These are phyloP conservation scores for Selaginella tamariscina DNA, from an alignment of 75 land plant genomes.

Conservation along the genomic window DNA sequence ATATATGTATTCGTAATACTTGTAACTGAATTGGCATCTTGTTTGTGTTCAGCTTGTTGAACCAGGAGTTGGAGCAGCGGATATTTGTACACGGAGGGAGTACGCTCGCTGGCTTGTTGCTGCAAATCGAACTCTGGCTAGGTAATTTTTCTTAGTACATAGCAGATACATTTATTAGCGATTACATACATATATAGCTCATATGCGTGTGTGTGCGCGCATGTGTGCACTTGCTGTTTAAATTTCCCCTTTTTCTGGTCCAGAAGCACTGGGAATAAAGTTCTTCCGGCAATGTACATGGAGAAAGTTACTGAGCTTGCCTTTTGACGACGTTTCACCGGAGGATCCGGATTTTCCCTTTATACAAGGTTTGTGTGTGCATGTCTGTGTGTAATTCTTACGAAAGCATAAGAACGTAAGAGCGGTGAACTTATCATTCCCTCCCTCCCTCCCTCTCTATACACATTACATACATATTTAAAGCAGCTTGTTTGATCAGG, in stretches of 20 bases:
- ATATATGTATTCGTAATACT: too few relatives aligned
- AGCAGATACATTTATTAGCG: too few relatives aligned
- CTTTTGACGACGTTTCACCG: slow-evolving; percentile 83
- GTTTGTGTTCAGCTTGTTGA: slow-evolving; percentile 64
- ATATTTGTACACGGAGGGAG: slow-evolving; percentile 76
- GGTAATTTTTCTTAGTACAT: slow-evolving; percentile 35
- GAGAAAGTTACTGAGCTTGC: slow-evolving; percentile 86
- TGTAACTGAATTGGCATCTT: background rate
- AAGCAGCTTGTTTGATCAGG: slow-evolving; percentile 31
- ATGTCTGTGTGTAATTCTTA: too few relatives aligned
- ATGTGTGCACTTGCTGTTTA: background rate
- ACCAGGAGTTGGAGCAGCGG: slow-evolving; percentile 54
- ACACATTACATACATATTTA: background rate
- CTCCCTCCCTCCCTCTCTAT: too few relatives aligned
- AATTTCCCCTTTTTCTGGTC: background rate
- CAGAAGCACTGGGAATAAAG: slow-evolving; percentile 69
- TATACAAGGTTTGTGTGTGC: slow-evolving; percentile 83
- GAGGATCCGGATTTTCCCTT: slow-evolving; percentile 92
- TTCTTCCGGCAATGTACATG: slow-evolving; percentile 95
- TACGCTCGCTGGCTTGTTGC: slow-evolving; percentile 96
- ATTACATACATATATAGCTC: background rate
- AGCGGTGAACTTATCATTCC: too few relatives aligned
- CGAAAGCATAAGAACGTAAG: too few relatives aligned
- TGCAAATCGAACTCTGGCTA: slow-evolving; percentile 68
- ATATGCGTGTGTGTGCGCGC: too few relatives aligned